A percentile compares a stretch with the other conserved stretches of the same genome.
Evolutionary conservation across 1,139 yeast species (phyloP).

Genomic region (Zygosaccharomyces sapae): DNA sequence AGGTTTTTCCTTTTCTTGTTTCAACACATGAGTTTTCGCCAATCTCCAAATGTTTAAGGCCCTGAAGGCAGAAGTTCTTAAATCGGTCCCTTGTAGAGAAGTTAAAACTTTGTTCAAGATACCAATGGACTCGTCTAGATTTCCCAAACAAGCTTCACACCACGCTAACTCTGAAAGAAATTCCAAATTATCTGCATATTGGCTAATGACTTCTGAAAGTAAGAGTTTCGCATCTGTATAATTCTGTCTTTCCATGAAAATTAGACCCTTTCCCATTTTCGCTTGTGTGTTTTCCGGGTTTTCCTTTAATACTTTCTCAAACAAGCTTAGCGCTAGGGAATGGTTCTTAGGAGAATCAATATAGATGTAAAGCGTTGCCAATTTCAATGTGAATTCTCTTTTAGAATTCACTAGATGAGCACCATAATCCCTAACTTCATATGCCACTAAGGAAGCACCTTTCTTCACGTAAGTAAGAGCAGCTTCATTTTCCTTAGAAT

Average conservation of each 20-base stretch:
- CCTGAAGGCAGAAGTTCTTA: slow-evolving; percentile 50
- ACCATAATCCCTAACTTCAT: slow-evolving; percentile 47
- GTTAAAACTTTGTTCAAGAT: slow-evolving; percentile 46
- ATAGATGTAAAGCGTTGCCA: slow-evolving; percentile 77
- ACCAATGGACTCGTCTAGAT: slow-evolving; percentile 52
- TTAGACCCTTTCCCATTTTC: slow-evolving; percentile 75
- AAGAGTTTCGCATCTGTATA: slow-evolving; percentile 50
- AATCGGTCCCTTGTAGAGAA: slow-evolving; percentile 47
- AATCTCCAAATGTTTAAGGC: slow-evolving; percentile 68
- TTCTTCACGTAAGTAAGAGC: slow-evolving; percentile 58
- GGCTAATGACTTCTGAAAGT: slow-evolving; percentile 48
- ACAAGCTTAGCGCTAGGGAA: slow-evolving; percentile 65
- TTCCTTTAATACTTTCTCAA: slow-evolving; percentile 53
- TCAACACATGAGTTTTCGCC: slow-evolving; percentile 53
- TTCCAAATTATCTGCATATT: slow-evolving; percentile 51
- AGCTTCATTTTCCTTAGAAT: slow-evolving; percentile 57
- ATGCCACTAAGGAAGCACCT: slow-evolving; percentile 56
- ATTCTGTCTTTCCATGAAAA: slow-evolving; percentile 62
- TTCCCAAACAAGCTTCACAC: slow-evolving; percentile 61
- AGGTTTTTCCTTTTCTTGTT: slow-evolving; percentile 23
- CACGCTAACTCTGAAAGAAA: slow-evolving; percentile 73
- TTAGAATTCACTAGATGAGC: slow-evolving; percentile 49
- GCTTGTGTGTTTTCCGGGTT: slow-evolving; percentile 58
- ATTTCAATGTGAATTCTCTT: slow-evolving; percentile 56
- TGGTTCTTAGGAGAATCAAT: slow-evolving; percentile 89